Evolutionary conservation across 495 filamentous ascomycete genomes (phyloP).

Genomic region (Xylaria curta): DNA sequence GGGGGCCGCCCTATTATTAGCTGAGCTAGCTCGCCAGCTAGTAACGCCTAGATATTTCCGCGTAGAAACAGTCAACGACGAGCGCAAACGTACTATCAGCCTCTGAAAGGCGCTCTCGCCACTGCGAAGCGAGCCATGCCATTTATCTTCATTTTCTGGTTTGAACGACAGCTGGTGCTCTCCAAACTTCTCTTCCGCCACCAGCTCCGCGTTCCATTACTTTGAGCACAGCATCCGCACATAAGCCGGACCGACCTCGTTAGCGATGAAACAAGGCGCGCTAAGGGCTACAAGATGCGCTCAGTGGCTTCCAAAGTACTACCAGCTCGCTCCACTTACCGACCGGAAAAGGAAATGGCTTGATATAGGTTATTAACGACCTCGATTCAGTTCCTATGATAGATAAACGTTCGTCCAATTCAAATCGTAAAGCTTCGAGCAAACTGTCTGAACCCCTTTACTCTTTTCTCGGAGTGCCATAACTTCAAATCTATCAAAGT

Average conservation of each 20-base stretch:
- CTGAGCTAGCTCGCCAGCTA: not conserved
- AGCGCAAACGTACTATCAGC: not conserved
- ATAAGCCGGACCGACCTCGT: too few species aligned
- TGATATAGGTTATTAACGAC: too few species aligned
- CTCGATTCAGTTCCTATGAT: too few species aligned
- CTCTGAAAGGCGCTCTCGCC: not conserved
- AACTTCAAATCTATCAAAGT: conserved; percentile 22
- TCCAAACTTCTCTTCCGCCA: not conserved
- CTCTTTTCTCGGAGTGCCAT: conserved; percentile 1
- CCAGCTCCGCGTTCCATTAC: too few species aligned
- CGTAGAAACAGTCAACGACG: not conserved
- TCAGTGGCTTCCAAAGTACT: too few species aligned
- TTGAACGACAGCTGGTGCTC: not conserved
- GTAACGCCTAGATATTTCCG: not conserved
- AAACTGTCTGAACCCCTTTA: not conserved
- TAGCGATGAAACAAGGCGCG: too few species aligned
- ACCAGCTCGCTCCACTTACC: too few species aligned
- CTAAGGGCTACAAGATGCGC: too few species aligned
- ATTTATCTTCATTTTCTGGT: not conserved
- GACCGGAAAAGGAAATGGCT: too few species aligned
- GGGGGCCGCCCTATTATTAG: not conserved
- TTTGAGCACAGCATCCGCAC: not conserved
- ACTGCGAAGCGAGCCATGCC: not conserved
- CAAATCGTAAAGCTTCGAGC: not conserved
- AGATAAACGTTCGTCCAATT: too few species aligned